A percentile compares a stretch with the other conserved stretches of the same genome.
phyloP scores from a whole-genome alignment of 257 asterid species.

The Nicotiana tabacum region DNA sequence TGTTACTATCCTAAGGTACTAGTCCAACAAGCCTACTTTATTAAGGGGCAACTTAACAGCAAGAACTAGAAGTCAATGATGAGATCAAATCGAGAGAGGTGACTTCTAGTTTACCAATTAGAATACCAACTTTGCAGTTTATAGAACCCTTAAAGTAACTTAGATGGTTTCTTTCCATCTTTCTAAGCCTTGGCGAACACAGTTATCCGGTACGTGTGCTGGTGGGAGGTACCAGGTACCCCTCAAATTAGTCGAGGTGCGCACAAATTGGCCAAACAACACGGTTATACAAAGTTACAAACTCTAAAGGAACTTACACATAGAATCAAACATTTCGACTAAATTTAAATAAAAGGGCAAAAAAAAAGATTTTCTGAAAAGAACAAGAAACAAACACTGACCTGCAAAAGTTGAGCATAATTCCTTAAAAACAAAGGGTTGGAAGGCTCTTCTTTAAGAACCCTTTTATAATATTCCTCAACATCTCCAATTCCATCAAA shows the following conservation, averaged over 20 bases:
- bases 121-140: neutral
- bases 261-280: no score
- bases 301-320: neutral
- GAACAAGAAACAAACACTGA: conserved; percentile 17
- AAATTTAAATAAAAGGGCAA: no score
- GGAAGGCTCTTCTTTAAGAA: conserved; percentile 41
- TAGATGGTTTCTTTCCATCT: neutral
- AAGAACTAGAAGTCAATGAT: neutral
- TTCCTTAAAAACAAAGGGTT: conserved; percentile 50
- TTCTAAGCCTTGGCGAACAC: no score
- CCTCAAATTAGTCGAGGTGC: no score
- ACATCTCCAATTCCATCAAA: conserved; percentile 27
- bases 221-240: no score
- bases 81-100: neutral
- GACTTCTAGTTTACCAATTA: neutral
- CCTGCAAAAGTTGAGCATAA: conserved; percentile 71
- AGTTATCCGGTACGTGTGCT: no score
- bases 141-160: neutral
- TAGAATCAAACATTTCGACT: neutral
- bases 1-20: neutral
- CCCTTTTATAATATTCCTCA: conserved; percentile 31
- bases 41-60: neutral
- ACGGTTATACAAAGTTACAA: no score
- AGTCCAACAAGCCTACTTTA: neutral
- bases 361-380: neutral